Evolutionary conservation across 2,329 filamentous ascomycete species (phyloP), one percentile per base, ranked within the genome.

Genomic region (Ceratocystis destructans): DNA sequence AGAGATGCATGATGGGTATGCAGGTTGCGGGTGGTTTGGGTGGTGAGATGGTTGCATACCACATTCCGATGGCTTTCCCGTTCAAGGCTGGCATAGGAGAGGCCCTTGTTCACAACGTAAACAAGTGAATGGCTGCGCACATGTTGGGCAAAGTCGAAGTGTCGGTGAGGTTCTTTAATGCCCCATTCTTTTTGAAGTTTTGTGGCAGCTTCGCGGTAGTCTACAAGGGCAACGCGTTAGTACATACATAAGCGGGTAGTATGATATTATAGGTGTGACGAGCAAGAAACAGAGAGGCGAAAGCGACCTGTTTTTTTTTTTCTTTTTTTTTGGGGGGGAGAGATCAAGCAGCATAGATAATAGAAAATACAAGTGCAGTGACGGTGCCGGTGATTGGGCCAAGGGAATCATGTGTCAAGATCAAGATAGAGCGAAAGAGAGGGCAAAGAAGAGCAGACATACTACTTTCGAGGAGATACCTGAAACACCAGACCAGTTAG

Each of bases 161-260:
- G 78, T 71, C 80, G 80, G 73, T 86, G 83, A 71, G 84, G 84
- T 74, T 83, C 79, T 72, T 79, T 77, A 70, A 85, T 77, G 75
- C 84, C 80, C 84, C 84, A 87, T 77, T 87, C 84, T 73, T 86
- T 86, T 72, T 86, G 83, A 71, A 87, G 82, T 73, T 85, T 85
- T 76, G 83, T 81, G 65, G 84, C 84, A 55, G 84, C 85, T 74
- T 87, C 84, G 75, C 82, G 81, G 77, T 85, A 87, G 77, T 86
- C 84, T 87, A 77, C 33, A 37, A n/a, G 6, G 45, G 17, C 31
- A 64, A 44, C 31, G 25, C 28, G 61, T 68, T 62, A 68, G 59
- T 64, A 45, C 12, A 33, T 64, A 45, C 12, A 33, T 20, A 31
- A 50, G 20, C 48, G 28, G 22, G 10, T 2, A 28, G 7, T 5